These are phyloP conservation scores for Diaporthe citrichinensis DNA, from an alignment of 2,329 filamentous ascomycete genomes.

Conservation along the genomic window DNA sequence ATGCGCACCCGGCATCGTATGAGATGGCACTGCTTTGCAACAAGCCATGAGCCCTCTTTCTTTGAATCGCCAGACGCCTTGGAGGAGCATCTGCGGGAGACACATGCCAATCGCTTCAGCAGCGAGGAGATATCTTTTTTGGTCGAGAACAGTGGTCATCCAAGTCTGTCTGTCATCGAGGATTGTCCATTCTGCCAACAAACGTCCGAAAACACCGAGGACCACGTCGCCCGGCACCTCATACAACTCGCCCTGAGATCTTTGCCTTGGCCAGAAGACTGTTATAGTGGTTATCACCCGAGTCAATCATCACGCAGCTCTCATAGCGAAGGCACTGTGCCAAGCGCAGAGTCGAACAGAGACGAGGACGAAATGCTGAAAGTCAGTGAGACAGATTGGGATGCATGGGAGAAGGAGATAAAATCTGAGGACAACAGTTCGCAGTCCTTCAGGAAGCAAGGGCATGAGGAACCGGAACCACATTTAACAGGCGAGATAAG, in stretches of 20 bases:
- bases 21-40: neutral
- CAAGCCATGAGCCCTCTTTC: neutral
- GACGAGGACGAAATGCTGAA: neutral
- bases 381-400: neutral
- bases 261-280: neutral
- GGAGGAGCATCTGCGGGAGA: neutral
- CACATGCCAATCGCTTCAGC: neutral
- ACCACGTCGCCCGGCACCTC: neutral
- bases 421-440: neutral
- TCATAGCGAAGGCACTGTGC: neutral
- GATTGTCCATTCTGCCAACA: neutral
- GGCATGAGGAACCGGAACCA: too few relatives aligned
- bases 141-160: neutral
- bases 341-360: neutral
- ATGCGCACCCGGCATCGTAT: neutral
- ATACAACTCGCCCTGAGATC: neutral
- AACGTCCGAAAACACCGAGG: neutral
- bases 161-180: neutral
- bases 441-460: too few relatives aligned
- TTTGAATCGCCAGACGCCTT: neutral
- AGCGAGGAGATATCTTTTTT: neutral
- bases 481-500: neutral
- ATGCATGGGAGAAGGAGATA: neutral
- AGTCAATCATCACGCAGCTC: neutral
- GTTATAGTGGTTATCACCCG: neutral